These are phyloP conservation scores for Apostasia ramifera DNA, from an alignment of 106 monocot genomes.

Conservation along the genomic window DNA sequence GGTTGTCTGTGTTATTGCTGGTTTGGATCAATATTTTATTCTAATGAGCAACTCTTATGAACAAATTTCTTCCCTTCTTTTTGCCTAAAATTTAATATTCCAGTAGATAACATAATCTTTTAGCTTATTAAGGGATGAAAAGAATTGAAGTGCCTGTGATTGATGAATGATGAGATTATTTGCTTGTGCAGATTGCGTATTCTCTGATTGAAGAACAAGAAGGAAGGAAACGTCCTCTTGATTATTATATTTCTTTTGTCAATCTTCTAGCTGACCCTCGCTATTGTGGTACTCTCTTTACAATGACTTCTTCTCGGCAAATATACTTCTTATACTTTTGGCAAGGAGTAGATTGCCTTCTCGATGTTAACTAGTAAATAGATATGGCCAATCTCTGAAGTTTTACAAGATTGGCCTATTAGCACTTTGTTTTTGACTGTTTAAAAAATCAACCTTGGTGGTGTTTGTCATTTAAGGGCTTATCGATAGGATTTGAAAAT, in stretches of 20 bases:
- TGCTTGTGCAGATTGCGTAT: slow-evolving; percentile 76
- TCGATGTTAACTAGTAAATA: not conserved
- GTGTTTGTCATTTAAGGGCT: too few relatives aligned
- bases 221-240: slow-evolving; percentile 57
- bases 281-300: slow-evolving; percentile 62
- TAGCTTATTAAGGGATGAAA: too few relatives aligned
- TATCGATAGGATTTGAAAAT: too few relatives aligned
- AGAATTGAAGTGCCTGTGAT: not conserved
- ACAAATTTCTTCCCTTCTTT: too few relatives aligned
- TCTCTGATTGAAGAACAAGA: slow-evolving; percentile 89
- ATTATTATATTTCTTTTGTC: slow-evolving; percentile 86
- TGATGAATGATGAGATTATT: slow-evolving; percentile 5
- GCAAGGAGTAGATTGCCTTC: not conserved
- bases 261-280: slow-evolving; percentile 81
- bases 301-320: not conserved
- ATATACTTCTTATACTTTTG: too few relatives aligned
- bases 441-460: too few relatives aligned
- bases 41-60: too few relatives aligned
- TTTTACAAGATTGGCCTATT: not conserved
- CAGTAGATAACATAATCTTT: too few relatives aligned
- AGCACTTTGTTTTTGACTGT: too few relatives aligned
- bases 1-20: too few relatives aligned
- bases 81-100: too few relatives aligned
- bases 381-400: not conserved
- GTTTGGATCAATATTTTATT: too few relatives aligned